These are phyloP conservation scores for Trichoderma endophyticum DNA, from an alignment of 2,329 filamentous ascomycete genomes.

Conservation along the genomic window DNA sequence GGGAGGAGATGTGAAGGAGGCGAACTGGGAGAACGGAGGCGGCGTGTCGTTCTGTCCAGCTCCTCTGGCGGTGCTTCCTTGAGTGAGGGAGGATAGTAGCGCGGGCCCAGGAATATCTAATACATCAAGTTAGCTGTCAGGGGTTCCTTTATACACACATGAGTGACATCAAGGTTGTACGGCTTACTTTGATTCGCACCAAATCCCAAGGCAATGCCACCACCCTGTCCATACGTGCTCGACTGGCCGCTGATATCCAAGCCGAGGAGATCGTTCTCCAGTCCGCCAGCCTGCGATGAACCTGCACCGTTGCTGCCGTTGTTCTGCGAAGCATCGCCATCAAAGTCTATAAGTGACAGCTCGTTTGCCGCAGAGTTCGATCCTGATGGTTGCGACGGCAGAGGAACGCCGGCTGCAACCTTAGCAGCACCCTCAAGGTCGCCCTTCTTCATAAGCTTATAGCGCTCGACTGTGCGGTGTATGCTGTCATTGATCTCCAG, in stretches of 20 bases:
- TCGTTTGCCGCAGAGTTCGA: slow-evolving; percentile 57
- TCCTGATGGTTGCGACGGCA: slow-evolving; percentile 54
- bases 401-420: slow-evolving; percentile 73
- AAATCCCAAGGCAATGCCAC: slow-evolving; percentile 80
- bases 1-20: slow-evolving; percentile 52
- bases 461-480: slow-evolving; percentile 91
- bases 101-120: slow-evolving; percentile 63
- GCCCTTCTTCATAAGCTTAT: slow-evolving; percentile 93
- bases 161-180: not conserved
- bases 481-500: slow-evolving; percentile 99
- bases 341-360: slow-evolving; percentile 91
- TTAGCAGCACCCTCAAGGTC: slow-evolving; percentile 79
- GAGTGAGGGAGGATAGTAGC: slow-evolving; percentile 61
- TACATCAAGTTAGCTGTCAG: not conserved
- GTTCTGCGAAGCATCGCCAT: slow-evolving; percentile 58
- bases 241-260: slow-evolving; percentile 70
- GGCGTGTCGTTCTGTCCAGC: slow-evolving; percentile 42
- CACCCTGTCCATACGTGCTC: slow-evolving; percentile 65
- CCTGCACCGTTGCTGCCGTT: slow-evolving; percentile 45
- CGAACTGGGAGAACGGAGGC: slow-evolving; percentile 50
- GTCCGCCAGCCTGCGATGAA: slow-evolving; percentile 55
- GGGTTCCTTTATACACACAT: not conserved
- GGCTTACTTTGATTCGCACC: slow-evolving; percentile 63
- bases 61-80: slow-evolving; percentile 56
- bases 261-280: slow-evolving; percentile 89